These are phyloP conservation scores for Avena atlantica DNA, from an alignment of 176 grass and related monocot species.

Conservation along the genomic window DNA sequence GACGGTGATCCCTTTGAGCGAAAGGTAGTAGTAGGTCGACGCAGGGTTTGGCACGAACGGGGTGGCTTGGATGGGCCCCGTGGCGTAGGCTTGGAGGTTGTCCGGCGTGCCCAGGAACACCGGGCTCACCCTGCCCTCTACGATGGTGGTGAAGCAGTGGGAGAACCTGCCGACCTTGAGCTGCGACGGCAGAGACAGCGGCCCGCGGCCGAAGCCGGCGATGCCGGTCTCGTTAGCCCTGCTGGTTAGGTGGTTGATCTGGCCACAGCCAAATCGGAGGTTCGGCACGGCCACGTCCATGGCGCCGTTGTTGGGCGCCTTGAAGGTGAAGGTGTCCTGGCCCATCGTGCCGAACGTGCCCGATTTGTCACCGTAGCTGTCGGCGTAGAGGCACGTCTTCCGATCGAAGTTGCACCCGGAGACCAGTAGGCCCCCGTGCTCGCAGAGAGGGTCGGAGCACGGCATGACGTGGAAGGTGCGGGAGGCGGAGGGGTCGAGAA, in stretches of 20 bases:
- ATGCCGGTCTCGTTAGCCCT: conserved; percentile 50
- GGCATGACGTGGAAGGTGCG: neutral
- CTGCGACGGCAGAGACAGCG: conserved; percentile 66
- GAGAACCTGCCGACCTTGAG: conserved; percentile 65
- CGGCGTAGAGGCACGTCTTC: neutral
- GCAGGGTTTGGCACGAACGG: conserved; percentile 31
- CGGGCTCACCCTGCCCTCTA: conserved; percentile 47
- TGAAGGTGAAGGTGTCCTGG: conserved; percentile 56
- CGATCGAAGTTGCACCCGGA: neutral
- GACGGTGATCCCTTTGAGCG: conserved; percentile 55
- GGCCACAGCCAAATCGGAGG: conserved; percentile 59
- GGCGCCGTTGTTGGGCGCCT: neutral
- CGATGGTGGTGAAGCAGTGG: conserved; percentile 64
- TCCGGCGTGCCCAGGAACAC: conserved; percentile 58
- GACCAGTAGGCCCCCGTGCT: neutral
- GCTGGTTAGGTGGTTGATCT: conserved; percentile 32
- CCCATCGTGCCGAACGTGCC: conserved; percentile 31
- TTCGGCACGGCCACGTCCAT: neutral
- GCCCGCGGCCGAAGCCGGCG: conserved; percentile 66
- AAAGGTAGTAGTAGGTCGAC: conserved; percentile 46
- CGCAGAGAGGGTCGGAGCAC: conserved; percentile 47
- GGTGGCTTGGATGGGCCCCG: conserved; percentile 44
- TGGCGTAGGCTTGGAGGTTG: conserved; percentile 16
- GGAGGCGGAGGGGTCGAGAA: conserved; percentile 42
- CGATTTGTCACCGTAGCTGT: conserved; percentile 45